Base-by-base conservation (phyloP, 768 basidiomycete genomes). In the Rhizopogon roseolus region DNA sequence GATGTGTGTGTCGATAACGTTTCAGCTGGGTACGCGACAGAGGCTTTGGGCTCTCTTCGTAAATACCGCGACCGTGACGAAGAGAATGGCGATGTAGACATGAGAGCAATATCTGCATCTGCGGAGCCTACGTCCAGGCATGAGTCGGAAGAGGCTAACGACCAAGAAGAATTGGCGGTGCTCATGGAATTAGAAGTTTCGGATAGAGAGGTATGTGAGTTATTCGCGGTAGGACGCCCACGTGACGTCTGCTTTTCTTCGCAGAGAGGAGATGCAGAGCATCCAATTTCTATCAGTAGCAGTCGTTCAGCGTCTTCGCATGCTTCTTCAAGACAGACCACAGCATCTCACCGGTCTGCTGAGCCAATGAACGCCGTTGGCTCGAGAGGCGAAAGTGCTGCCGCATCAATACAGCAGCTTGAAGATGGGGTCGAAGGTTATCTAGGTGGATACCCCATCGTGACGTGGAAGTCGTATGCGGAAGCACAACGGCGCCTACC, bases 391-490 rank as follows among this genome's bases (percentile, higher is more conserved):
- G n/a, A 25, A n/a, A n/a, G 10, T 43, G 1, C 39, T 1, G 37
- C 34, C 19, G 27, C 27, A 14, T 8, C 29, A 4, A 22, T 36
- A 14, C 6, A 29, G 13, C 29, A 22, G 13, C 32, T 36, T 5
- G 48, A 52, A 22, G 27, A 53, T 16, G 32, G 45, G n/a, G 46
- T 29, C n/a, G 34, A 32, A n/a, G 39, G 41, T 4, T 52, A 17
- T 42, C 34, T 43, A 3, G 39, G 55, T 7, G 57, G 50, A 16
- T 52, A 64, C 40, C 59, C 50, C 1, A 11, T 64, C 28, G 13
- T 65, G 7, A 64, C 66, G 2, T 68, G 66, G 64, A 52, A 41
- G 6, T 65, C 66, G 1, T 39, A 52, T 6, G 52, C 61, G 6
- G 54, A 57, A 3, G 56, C 55, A n/a, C 52, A 59, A n/a, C 58